Conservation (phyloP, 1,139 yeast species). For the Spencermartinsiella ligniputridi region DNA sequence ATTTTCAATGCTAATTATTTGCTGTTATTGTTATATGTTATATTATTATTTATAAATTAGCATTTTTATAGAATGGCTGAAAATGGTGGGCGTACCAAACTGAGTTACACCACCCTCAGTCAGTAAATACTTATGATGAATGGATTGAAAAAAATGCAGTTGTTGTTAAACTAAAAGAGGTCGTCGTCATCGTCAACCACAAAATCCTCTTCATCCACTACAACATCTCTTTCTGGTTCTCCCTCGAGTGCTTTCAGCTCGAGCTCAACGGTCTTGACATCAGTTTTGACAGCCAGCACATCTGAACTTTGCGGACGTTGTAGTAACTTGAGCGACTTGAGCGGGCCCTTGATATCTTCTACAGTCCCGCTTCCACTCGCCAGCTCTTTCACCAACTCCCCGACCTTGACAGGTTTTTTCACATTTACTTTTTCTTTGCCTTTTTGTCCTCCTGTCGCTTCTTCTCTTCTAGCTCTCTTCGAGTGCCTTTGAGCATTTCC, state of each 20-base stretch:
- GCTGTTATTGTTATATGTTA: too few species aligned
- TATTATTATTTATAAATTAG: too few species aligned
- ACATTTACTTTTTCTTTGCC: constrained; percentile 1
- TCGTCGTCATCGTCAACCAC: not conserved
- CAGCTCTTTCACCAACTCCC: not conserved
- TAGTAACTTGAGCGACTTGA: not conserved
- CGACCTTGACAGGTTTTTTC: not conserved
- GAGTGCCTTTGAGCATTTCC: constrained; percentile 86
- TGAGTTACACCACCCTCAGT: too few species aligned
- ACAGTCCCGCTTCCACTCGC: not conserved
- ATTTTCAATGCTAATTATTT: too few species aligned
- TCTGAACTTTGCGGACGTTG: not conserved
- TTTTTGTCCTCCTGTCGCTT: constrained; percentile 39
- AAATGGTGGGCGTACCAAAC: too few species aligned
- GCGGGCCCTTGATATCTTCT: not conserved
- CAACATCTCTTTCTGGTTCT: not conserved
- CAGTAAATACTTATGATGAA: too few species aligned
- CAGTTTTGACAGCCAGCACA: not conserved
- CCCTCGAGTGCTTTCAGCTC: constrained; percentile 1
- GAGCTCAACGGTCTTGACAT: not conserved
- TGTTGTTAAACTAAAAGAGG: not conserved
- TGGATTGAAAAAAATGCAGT: too few species aligned
- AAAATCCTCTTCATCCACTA: not conserved
- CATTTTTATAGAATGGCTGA: too few species aligned
- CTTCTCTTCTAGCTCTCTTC: constrained; percentile 69